Base-by-base conservation (phyloP, 495 filamentous ascomycete species). In the Aspergillus biplanus region DNA sequence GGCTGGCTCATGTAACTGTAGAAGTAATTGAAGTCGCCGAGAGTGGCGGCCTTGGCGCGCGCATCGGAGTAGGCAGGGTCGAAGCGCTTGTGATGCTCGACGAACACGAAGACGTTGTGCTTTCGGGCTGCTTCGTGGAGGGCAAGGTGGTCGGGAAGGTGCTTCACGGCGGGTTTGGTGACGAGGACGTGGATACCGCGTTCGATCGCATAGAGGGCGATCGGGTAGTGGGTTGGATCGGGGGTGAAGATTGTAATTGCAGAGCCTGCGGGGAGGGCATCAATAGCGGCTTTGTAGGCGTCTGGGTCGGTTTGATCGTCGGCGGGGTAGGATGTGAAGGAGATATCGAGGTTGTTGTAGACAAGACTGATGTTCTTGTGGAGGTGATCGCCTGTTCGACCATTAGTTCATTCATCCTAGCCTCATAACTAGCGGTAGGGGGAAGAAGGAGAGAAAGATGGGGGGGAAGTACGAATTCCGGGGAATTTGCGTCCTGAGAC, bases 171-270 rank as follows among this genome's bases (percentile, higher is more conserved):
- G n/a, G 93, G 93, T 74, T 97, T 97, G 66, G 93, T 97, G 79
- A 97, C 90, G 61, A 97, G 82, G 49, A 97, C 92, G 75, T 97
- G 93, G 75, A 93, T 87, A 35, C 85, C 84, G 54, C 90, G 88
- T 71, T 93, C 85, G 72, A 97, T 93, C 44, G 93, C 93, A 69
- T 97, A 97, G 15, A 97, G 80, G 4, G 93, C 93, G 68, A 97
- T 97, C n/a, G 91, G 90, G 75, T 88, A 97, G 74, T 97, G 93
- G 2, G 93, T 97, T 2, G 92, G 89, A 73, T 97, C 93, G 0
- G 93, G 93, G 3, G 93, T 97, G 84, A 97, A 97, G 75, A 97
- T 96, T 9, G 93, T 97, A 77, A 97, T 94, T 55, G 92, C 93
- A 62, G 91, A 91, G 56, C 92, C 93, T 7, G 87, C 85, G 47